Conservation (phyloP, 2,329 filamentous ascomycete genomes). For the Lasiodiplodia theobromae region DNA sequence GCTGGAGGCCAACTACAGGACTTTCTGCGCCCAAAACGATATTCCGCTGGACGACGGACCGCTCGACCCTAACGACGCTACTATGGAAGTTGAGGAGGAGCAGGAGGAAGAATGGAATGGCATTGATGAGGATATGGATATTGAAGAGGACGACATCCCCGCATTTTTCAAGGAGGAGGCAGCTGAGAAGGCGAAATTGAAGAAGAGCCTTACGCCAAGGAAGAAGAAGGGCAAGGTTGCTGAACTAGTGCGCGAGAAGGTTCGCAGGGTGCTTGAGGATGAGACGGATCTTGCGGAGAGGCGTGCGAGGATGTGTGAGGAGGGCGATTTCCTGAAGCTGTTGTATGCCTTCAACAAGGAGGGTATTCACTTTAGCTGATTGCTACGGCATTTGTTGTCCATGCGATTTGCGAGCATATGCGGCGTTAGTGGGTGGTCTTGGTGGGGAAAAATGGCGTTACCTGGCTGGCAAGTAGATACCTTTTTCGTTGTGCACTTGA, state of each 20-base stretch:
- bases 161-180: conserved; percentile 79
- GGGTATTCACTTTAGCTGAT: conserved; percentile 84
- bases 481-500: conserved; percentile 8
- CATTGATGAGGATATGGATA: conserved; percentile 66
- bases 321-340: conserved; percentile 87
- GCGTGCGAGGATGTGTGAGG: conserved; percentile 84
- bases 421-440: conserved; percentile 17
- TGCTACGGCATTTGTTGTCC: neutral
- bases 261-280: conserved; percentile 81
- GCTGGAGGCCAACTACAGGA: conserved; percentile 86
- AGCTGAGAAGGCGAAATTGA: conserved; percentile 62
- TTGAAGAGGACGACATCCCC: conserved; percentile 68
- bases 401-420: conserved; percentile 47
- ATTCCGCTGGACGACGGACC: conserved; percentile 73
- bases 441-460: conserved; percentile 9
- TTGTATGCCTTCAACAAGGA: conserved; percentile 87
- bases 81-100: conserved; percentile 57
- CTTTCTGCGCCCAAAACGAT: conserved; percentile 88
- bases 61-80: conserved; percentile 51
- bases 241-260: conserved; percentile 84
- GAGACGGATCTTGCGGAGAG: conserved; percentile 82
- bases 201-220: conserved; percentile 58
- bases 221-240: conserved; percentile 82
- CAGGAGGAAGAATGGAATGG: conserved; percentile 57
- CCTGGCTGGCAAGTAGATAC: conserved; percentile 25